phyloP scores from a whole-genome alignment of 1,284 basidiomycete genomes.

The Ceratobasidium sp. region DNA sequence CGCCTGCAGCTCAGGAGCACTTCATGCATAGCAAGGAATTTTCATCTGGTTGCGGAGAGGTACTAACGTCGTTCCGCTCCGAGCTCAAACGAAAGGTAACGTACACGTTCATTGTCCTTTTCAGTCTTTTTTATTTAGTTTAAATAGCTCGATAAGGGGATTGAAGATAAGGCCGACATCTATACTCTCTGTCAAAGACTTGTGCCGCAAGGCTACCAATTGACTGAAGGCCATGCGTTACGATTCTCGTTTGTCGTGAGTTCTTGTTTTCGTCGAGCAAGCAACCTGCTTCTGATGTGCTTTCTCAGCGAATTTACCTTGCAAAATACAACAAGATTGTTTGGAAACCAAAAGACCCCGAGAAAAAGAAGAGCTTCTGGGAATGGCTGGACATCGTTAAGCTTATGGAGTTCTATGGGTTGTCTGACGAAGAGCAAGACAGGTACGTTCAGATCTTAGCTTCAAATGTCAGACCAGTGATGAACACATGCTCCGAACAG shows the following conservation, averaged over 20 bases:
- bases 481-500: background rate
- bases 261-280: background rate
- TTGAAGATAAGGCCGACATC: background rate
- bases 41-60: background rate
- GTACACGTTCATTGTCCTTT: too few species aligned
- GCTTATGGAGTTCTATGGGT: background rate
- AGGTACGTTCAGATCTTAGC: background rate
- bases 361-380: background rate
- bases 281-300: background rate
- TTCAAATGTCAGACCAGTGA: background rate
- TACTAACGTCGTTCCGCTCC: background rate
- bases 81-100: background rate
- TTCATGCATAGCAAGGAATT: background rate
- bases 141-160: background rate
- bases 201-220: background rate
- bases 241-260: background rate
- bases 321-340: background rate
- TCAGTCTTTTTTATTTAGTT: too few species aligned
- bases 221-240: background rate
- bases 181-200: background rate
- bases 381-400: background rate
- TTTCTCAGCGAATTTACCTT: conserved; percentile 3
- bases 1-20: background rate
- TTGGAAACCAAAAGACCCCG: background rate
- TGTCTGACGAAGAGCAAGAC: background rate